Evolutionary conservation across 805 yeast species (phyloP), one percentile per base, ranked within the genome.

Genomic region (Candida dendrica): DNA sequence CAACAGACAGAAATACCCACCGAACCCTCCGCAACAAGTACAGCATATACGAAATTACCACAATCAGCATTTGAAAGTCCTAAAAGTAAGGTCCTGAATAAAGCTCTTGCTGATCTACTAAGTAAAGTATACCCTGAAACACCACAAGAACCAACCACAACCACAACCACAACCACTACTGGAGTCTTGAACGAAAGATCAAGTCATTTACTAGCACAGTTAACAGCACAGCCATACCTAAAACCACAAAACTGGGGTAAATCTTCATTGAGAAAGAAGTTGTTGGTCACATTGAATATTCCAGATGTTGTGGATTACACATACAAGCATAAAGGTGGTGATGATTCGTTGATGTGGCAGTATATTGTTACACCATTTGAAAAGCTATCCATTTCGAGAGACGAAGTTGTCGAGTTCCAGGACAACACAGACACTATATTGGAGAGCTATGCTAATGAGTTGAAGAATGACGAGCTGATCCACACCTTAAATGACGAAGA

Each of bases 161-260:
- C n/a, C n/a, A n/a, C n/a, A n/a, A n/a, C n/a, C n/a, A n/a, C n/a
- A n/a, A n/a, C 38, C 6, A 38, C 47, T 17, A 34, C 49, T 2
- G 41, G 47, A 3, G 42, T 58, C 1, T 48, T 58, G 15, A 58
- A 52, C 29, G 69, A 63, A 11, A 45, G 73, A 18, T 66, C 76
- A 1, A 43, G 50, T 10, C 62, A 63, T 30, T 61, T 77, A 10
- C 71, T 74, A 61, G 60, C 61, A 17, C 71, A 71, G 42, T 59
- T 81, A n/a, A 65, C 76, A 3, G 64, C 65, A 9, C 42, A 67
- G 14, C 77, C 79, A 0, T 68, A 70, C 38, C 58, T 77, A 29
- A 71, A 70, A 24, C 84, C 81, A 1, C 71, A 80, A 15, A 80
- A 79, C 45, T 87, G 95, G 95, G 74, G 72, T 35, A 71, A 71